Evolutionary conservation across 208 protist genomes (phyloP), one percentile per base, ranked within the genome.

Genomic region (Crithidia fasciculata): DNA sequence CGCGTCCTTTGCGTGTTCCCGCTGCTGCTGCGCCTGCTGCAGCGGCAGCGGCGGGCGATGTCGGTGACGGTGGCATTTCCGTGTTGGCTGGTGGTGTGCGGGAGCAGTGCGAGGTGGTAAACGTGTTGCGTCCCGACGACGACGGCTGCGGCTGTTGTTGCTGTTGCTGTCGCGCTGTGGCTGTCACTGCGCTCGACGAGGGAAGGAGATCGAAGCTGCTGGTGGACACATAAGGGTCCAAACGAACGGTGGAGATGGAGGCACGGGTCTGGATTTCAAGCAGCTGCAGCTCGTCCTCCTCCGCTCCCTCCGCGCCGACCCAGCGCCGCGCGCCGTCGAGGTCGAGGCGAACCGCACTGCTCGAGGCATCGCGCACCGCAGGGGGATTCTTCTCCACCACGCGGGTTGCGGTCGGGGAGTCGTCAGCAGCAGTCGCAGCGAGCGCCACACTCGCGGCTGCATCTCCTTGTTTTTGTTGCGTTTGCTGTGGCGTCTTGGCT

Each of bases 181-280:
- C 28, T 28, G 28, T 15, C 57, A 19, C 15, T n/a, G n/a, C 13
- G 8, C 18, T 13, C 5, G 39, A n/a, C 16, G 65, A 68, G 19
- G 56, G 58, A 19, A 55, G 43, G 13, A 39, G 7, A 5, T 15
- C 67, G 16, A 65, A 19, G 67, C 56, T 57, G 39, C 74, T 59
- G 55, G 8, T 50, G 13, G 64, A 44, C 2, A 54, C 7, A 15
- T n/a, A 60, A 3, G 50, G 67, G 5, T 59, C 54, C 37, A 68
- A 66, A 13, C 56, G 57, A 9, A 79, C 67, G 15, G 85, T 87
- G 2, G 79, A 83, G 49, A 84, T 60, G 16, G 85, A 87, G 45
- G 72, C 85, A n/a, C 71, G 65, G 7, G 85, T 89, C 50, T 83
- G 75, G 10, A 89, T 72, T 58, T 89, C 85, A 13, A 86, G 76